Base-by-base conservation (phyloP, 345 rosid species). In the Bretschneidera sinensis region DNA sequence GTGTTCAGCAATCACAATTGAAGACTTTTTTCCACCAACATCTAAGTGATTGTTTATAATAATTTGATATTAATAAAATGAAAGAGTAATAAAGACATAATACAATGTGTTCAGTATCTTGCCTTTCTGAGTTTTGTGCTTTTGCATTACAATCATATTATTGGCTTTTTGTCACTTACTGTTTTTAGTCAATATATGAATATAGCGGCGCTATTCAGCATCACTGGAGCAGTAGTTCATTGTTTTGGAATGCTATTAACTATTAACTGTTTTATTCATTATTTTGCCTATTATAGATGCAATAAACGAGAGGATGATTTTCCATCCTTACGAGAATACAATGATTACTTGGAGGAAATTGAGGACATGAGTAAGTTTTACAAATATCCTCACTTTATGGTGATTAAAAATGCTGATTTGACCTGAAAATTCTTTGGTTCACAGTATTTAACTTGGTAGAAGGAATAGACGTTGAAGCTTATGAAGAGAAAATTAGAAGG, bases 331-430 rank as follows among this genome's bases (percentile, higher is more conserved):
- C 78, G 43, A 55, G 99, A 88, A 61, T 95, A 91, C 75, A 88
- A 91, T 73, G 94, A 95, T 80, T 91, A 86, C 75, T 80, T 91
- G 81, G 98, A 91, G 74, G 91, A 88, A 71, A 96, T 95, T 43
- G 99, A 95, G 79, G 87, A 88, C 61, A 91, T 95, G 95, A 73
- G 99, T 95, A 71, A 61, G 92, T 71, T 57, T 53, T 58, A 61
- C 61, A 49, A 67, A n/a, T 43, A 7, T 62, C 63, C 19, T 34
- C 57, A 43, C 18, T 48, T 43, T 66, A 31, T 54, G 33, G 28
- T 23, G 16, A 1, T 39, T 39, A 4, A 39, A 13, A 9, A 7
- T 13, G 10, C 16, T 39, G 51, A 39, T 49, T 28, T 45, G 51
- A 65, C 55, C 14, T 49, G 39, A 20, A 25, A 57, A 54, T 16